Evolutionary conservation across 768 basidiomycete species (phyloP), one percentile per base, ranked within the genome.

Genomic region (Phaffia australis): DNA sequence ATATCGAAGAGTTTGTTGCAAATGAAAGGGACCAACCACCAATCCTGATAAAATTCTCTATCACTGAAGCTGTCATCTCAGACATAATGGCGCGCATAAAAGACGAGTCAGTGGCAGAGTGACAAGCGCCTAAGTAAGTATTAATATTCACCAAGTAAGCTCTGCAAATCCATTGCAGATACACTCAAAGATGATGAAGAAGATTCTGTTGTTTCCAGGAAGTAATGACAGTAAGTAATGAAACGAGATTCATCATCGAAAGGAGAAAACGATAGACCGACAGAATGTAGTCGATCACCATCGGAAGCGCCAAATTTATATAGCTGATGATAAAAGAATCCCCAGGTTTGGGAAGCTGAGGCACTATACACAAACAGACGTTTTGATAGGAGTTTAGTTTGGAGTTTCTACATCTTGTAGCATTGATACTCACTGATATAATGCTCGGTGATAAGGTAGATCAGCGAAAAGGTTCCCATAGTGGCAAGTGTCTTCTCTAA

Each of bases 131-230:
- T 25, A 30, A 51, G 50, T 6, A 27, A 30, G 23, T 21, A 75
- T 85, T 73, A 19, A 4, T 16, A 70, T 75, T 66, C 71, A 90
- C 89, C 83, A 87, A 7, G 89, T 89, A 51, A 94, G 79, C 76
- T 97, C 93, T 0, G 93, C 94, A 73, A 97, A 95, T 8, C 81
- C 90, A 72, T 95, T 95, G 76, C 92, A 95, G 65, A 99, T 92
- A 54, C 58, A 54, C 29, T 97, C 94, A 71, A 79, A 77, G 62
- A 78, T 76, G 70, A 56, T 46, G 32, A 49, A 60, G 56, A 74
- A 71, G 62, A 70, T 72, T 7, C 35, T 42, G 35, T 42, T 42
- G 35, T 42, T 42, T 42, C 4, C 35, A 72, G 49, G 30, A 71
- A 18, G 46, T 68, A 69, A 48, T n/a, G n/a, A 65, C 58, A 46